These are phyloP conservation scores for Suillus fuscotomentosus DNA, from an alignment of 768 basidiomycete genomes.

Conservation along the genomic window DNA sequence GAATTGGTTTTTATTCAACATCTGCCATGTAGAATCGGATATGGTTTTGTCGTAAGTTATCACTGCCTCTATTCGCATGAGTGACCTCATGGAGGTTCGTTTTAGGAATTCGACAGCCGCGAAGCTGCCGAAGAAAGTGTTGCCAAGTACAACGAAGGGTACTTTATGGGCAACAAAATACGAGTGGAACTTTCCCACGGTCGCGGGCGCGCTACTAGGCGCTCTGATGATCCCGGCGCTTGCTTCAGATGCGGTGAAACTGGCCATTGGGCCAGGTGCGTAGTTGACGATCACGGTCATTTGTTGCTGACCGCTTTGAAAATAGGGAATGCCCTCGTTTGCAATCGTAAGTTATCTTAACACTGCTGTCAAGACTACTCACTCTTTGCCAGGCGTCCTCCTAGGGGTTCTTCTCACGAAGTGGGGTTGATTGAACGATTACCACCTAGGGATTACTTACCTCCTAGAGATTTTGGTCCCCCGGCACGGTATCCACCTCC, in stretches of 20 bases:
- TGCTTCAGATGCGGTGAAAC: slow-evolving; percentile 85
- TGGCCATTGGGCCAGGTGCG: slow-evolving; percentile 89
- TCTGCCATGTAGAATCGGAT: slow-evolving; percentile 59
- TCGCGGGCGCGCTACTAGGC: slow-evolving; percentile 78
- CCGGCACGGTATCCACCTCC: slow-evolving; percentile 43
- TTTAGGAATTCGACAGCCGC: slow-evolving; percentile 77
- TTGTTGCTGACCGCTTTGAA: slow-evolving; percentile 6
- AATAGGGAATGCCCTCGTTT: slow-evolving; percentile 71
- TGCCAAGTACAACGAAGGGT: slow-evolving; percentile 84
- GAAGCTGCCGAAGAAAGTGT: slow-evolving; percentile 87
- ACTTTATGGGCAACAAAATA: slow-evolving; percentile 91
- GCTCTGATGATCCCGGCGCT: slow-evolving; percentile 81
- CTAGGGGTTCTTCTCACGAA: slow-evolving; percentile 44
- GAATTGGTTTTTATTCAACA: slow-evolving; percentile 15
- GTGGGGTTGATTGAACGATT: slow-evolving; percentile 58
- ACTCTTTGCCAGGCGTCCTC: slow-evolving; percentile 30
- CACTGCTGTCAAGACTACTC: not conserved
- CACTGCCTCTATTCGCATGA: not conserved
- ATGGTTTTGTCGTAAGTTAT: slow-evolving; percentile 82
- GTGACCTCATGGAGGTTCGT: slow-evolving; percentile 9
- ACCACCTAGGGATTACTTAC: slow-evolving; percentile 48
- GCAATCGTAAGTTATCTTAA: slow-evolving; percentile 43
- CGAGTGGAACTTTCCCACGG: slow-evolving; percentile 85
- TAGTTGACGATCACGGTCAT: slow-evolving; percentile 3
- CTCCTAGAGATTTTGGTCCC: slow-evolving; percentile 36